Evolutionary conservation across 306 rosid species (phyloP).

Genomic region (Boehmeria nivea): DNA sequence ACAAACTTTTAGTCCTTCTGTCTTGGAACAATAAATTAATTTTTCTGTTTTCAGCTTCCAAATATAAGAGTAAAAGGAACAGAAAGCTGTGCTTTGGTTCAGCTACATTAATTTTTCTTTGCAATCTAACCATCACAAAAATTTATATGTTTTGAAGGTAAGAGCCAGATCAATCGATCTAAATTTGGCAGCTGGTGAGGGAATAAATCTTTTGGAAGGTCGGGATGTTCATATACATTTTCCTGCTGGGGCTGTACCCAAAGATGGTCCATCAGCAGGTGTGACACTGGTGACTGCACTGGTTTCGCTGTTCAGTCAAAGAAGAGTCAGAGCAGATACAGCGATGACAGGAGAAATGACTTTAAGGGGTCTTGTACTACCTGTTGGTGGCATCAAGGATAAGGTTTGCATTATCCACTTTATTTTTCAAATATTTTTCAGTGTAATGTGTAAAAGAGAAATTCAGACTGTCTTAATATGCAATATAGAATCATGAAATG

Average conservation of each 20-base stretch:
- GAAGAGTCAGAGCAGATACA: slow-evolving; percentile 81
- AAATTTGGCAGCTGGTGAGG: slow-evolving; percentile 54
- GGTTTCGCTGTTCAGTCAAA: slow-evolving; percentile 80
- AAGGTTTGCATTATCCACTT: slow-evolving; percentile 45
- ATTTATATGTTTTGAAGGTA: slow-evolving; percentile 37
- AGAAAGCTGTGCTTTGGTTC: too few species aligned
- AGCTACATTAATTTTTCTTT: too few species aligned
- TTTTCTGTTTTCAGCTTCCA: slow-evolving; percentile 4
- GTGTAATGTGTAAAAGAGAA: too few species aligned
- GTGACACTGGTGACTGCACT: slow-evolving; percentile 96
- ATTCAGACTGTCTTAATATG: too few species aligned
- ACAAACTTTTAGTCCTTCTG: slow-evolving; percentile 11
- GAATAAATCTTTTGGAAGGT: slow-evolving; percentile 67
- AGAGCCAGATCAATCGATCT: slow-evolving; percentile 85
- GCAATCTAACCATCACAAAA: too few species aligned
- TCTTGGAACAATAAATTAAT: neutral
- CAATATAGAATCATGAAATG: too few species aligned
- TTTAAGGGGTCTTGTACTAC: slow-evolving; percentile 91
- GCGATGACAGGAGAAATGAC: slow-evolving; percentile 99
- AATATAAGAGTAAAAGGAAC: too few species aligned
- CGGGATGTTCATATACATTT: slow-evolving; percentile 95
- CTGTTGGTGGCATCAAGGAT: slow-evolving; percentile 98
- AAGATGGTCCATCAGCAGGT: slow-evolving; percentile 99
- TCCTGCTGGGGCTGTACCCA: slow-evolving; percentile 98
- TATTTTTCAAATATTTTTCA: too few species aligned